Evolutionary conservation across 352 stramenopile genomes (phyloP), one percentile per base, ranked within the genome.

Genomic region (Phytopythium cucurbitacearum): DNA sequence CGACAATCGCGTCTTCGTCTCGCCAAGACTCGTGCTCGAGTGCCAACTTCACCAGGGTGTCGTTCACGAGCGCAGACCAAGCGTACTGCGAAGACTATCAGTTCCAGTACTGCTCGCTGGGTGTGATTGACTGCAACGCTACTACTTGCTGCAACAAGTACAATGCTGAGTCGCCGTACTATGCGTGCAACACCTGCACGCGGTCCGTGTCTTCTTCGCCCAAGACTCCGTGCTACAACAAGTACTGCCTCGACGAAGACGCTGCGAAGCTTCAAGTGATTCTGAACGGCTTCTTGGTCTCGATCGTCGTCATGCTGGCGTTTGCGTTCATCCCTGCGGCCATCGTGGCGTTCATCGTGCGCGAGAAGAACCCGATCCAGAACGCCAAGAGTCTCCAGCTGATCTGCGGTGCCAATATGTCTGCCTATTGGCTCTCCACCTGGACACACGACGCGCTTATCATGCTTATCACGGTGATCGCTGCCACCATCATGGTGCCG

Each of bases 311-410:
- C 8, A 78, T 87, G 62, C 59, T 91, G 33, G 80, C 75, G 35
- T 88, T 89, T 36, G 70, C 80, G 2, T 91, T 91, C 35, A 57
- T 91, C 40, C 80, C 77, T 2, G 80, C 80, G 36, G 67, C 73
- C 0, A 64, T 88, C 42, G 73, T 91, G 21, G 76, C 71, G 3
- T 87, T 89, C 33, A 53, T 85, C 45, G 77, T 91, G 3, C 62
- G 67, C 2, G 80, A 91, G 33, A 87, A 88, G 56, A 63, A 82
- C 21, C 76, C 77, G 7, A 76, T 52, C 41, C 80, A 89, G 48
- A 83, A 91, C 42, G 69, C 77, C 28, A 86, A 87, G 49, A 60
- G 65, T 5, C 65, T 89, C 12, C 80, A 91, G 65, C 54, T 84
- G 41, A 83, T 87, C 48, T 85, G 67, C 11, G 80, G 78, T 9